Evolutionary conservation across 352 stramenopile species (phyloP), one percentile per base, ranked within the genome.

Genomic region (Aphanomyces stellatus): DNA sequence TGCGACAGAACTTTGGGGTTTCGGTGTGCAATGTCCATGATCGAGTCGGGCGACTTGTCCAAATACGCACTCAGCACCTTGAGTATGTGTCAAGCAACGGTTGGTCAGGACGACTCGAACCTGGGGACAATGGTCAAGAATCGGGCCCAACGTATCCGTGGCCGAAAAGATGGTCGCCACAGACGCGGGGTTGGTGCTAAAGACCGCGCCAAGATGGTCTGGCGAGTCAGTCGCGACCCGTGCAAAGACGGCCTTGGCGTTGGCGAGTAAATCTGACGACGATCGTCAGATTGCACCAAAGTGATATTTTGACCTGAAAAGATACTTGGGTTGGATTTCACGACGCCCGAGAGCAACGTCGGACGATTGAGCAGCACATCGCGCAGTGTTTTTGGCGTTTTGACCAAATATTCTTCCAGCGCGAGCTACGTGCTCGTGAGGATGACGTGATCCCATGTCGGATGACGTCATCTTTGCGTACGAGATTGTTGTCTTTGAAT

Each of bases 351-450:
- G 49, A 92, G 73, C 2, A 77, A 65, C 15, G 78, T 56, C 0
- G 77, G 72, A 8, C 78, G 81, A 53, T 89, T 90, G 22, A 81
- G 63, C 11, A 90, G 53, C 5, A 89, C 51, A 48, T 90, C 83
- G 11, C 72, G 71, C 46, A 92, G 75, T 0, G 76, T 78, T 5
- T 80, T 80, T 15, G 80, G 80, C 49, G 88, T 81, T 33, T 76
- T 84, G 35, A 84, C 55, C 7, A 92, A 46, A 66, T 88, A 90
- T 60, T 92, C 83, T 62, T 90, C 83, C 17, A 88, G 67, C 0
- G 78, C 76, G 19, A 61, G 57, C 82, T 90, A 66, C 35, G 19
- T n/a, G n/a, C n/a, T n/a, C n/a, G n/a, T n/a, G n/a, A n/a, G n/a
- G n/a, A n/a, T n/a, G n/a, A n/a, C n/a, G n/a, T n/a, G n/a, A n/a